Evolutionary conservation across 768 basidiomycete species (phyloP).

Genomic region (Rhodocollybia butyracea): DNA sequence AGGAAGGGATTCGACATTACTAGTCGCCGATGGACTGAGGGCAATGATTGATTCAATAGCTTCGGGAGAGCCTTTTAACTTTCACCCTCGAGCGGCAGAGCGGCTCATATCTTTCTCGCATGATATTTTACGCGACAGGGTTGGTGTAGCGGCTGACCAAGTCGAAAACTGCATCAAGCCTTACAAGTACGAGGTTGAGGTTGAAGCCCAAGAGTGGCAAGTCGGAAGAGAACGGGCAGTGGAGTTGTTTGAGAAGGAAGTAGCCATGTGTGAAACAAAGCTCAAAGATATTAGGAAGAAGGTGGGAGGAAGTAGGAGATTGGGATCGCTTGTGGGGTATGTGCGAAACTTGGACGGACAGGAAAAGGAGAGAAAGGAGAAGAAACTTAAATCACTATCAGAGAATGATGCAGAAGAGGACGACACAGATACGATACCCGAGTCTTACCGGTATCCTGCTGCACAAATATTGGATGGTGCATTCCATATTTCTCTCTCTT

Average conservation of each 20-base stretch:
- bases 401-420: constrained; percentile 31
- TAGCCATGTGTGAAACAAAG: constrained; percentile 80
- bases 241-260: constrained; percentile 81
- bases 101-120: constrained; percentile 91
- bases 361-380: constrained; percentile 60
- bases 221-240: constrained; percentile 71
- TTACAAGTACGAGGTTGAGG: constrained; percentile 97
- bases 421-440: constrained; percentile 36
- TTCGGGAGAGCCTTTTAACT: constrained; percentile 83
- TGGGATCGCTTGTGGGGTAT: constrained; percentile 75
- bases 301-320: constrained; percentile 82
- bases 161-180: constrained; percentile 99
- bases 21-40: constrained; percentile 92
- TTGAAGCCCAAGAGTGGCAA: constrained; percentile 92
- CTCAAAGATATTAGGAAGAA: constrained; percentile 82
- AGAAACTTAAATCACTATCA: constrained; percentile 39
- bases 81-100: constrained; percentile 86
- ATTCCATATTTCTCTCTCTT: constrained; percentile 39
- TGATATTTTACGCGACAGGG: constrained; percentile 87
- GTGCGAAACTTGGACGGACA: constrained; percentile 80
- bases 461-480: constrained; percentile 83
- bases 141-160: constrained; percentile 94
- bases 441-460: constrained; percentile 88
- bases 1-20: constrained; percentile 88
- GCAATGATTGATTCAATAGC: constrained; percentile 89